Evolutionary conservation across 805 yeast species (phyloP).

Genomic region (Priceomyces medius): DNA sequence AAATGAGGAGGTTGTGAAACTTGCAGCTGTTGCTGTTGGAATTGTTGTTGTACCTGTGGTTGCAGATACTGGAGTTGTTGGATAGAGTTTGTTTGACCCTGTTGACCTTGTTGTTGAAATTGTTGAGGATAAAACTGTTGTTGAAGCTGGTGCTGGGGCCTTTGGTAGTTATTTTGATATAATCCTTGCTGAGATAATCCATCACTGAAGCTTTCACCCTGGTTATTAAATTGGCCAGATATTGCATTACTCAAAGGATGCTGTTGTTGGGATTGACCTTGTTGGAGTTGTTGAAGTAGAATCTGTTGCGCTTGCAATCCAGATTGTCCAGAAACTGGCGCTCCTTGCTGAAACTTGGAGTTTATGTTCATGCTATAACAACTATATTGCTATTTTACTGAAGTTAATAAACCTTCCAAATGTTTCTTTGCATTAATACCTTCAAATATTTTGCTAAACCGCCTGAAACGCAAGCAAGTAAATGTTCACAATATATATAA

Average conservation of each 20-base stretch:
- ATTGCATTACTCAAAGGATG: constrained; percentile 11
- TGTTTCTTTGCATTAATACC: background rate
- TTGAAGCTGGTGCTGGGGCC: constrained; percentile 22
- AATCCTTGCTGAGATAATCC: constrained; percentile 15
- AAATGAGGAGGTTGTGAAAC: constrained; percentile 28
- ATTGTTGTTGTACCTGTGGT: constrained; percentile 21
- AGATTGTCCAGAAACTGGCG: constrained; percentile 29
- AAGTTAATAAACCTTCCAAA: background rate
- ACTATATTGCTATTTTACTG: background rate
- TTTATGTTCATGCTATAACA: constrained; percentile 29
- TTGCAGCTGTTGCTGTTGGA: constrained; percentile 18
- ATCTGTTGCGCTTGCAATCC: constrained; percentile 44
- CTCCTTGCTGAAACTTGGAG: constrained; percentile 33
- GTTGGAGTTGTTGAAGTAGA: constrained; percentile 42
- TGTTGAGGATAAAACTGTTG: constrained; percentile 25
- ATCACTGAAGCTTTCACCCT: constrained; percentile 15
- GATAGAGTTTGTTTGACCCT: constrained; percentile 10
- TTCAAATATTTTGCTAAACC: background rate
- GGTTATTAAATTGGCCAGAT: constrained; percentile 14
- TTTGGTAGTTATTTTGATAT: constrained; percentile 21
- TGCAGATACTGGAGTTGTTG: constrained; percentile 19
- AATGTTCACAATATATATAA: too few relatives aligned
- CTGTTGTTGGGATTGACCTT: constrained; percentile 29
- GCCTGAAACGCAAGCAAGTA: background rate
- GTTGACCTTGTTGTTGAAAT: constrained; percentile 15